These are phyloP conservation scores for Neurospora crassa DNA, from an alignment of 2,329 filamentous ascomycete genomes.

Conservation along the genomic window DNA sequence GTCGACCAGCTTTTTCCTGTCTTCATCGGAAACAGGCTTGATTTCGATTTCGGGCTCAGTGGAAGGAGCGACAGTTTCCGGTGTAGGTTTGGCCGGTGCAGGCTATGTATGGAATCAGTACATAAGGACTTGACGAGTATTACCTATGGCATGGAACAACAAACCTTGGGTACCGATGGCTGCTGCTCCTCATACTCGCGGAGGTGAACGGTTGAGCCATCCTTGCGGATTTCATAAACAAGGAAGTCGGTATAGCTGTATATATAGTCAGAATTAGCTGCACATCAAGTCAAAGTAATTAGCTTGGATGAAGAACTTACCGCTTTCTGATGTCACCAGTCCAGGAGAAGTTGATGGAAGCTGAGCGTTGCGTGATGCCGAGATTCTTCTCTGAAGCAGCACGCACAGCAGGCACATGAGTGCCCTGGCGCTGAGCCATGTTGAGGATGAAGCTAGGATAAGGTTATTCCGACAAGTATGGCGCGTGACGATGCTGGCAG, in stretches of 20 bases:
- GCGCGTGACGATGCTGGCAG: not conserved
- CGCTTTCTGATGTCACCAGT: conserved; percentile 34
- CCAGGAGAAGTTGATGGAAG: conserved; percentile 31
- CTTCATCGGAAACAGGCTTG: conserved; percentile 20
- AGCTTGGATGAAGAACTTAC: conserved; percentile 19
- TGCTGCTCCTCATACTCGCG: conserved; percentile 21
- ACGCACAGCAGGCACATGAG: conserved; percentile 21
- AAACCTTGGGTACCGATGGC: not conserved
- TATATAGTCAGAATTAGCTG: not conserved
- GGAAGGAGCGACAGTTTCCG: conserved; percentile 1
- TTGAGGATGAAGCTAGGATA: conserved; percentile 1
- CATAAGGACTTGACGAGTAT: not conserved
- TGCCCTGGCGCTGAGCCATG: conserved; percentile 18
- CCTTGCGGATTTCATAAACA: conserved; percentile 76
- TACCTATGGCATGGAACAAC: not conserved
- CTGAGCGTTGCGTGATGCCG: conserved; percentile 33
- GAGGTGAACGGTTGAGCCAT: conserved; percentile 69
- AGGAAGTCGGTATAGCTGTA: conserved; percentile 79
- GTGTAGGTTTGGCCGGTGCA: not conserved
- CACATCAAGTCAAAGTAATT: not conserved
- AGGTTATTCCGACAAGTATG: not conserved
- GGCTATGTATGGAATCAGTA: not conserved
- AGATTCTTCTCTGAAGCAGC: conserved; percentile 24
- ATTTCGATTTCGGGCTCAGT: conserved; percentile 8
- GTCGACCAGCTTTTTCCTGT: conserved; percentile 27